Base-by-base conservation (phyloP, 495 filamentous ascomycete species). In the Melanomma pulvis-pyrius region DNA sequence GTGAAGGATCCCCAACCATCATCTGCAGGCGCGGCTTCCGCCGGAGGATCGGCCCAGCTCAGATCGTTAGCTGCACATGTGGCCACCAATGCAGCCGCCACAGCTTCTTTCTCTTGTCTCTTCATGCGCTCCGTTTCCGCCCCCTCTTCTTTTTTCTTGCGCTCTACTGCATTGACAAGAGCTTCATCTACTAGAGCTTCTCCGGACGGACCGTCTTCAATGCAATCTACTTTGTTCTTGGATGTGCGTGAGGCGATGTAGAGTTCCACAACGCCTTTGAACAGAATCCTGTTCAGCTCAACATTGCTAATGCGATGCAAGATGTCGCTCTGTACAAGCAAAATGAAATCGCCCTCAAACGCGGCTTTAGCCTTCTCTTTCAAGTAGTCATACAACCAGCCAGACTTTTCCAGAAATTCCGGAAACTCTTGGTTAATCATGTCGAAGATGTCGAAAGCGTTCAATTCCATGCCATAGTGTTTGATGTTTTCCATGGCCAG, bases 1-100 rank as follows among this genome's bases (percentile, higher is more conserved):
- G 44, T 4, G 34, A 78, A 81, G 17, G 68, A 68, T 22, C 77
- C 77, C 68, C 77, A 79, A 22, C 12, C 30, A 34, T 75, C 75
- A n/a, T 80, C 77, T 1, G 59, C 69, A 1, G 73, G 46, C 34
- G 61, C 54, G 12, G 71, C 58, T 22, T 70, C 76, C 9, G 41
- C 54, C 6, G 47, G 39, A 48, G 28, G 48, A 29, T 69, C 61
- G 47, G 69, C 64, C 68, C 67, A 68, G 29, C 66, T 69, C 26
- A 66, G 60, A 50, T 66, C 60, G 36, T 21, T 24, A 12, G 9
- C 67, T 25, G 61, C 52, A 47, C 8, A 30, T 48, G 69, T 46
- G 1, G 56, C 56, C 26, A 63, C 70, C 13, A 70, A 73, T 22
- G 74, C 64, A 57, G 76, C 76, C 0, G 56, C 59, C 24, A 65